Percentiles rank a stretch among this genome's conserved stretches.
phyloP scores from a whole-genome alignment of 2,329 filamentous ascomycete genomes.

The Plenodomus lindquistii region DNA sequence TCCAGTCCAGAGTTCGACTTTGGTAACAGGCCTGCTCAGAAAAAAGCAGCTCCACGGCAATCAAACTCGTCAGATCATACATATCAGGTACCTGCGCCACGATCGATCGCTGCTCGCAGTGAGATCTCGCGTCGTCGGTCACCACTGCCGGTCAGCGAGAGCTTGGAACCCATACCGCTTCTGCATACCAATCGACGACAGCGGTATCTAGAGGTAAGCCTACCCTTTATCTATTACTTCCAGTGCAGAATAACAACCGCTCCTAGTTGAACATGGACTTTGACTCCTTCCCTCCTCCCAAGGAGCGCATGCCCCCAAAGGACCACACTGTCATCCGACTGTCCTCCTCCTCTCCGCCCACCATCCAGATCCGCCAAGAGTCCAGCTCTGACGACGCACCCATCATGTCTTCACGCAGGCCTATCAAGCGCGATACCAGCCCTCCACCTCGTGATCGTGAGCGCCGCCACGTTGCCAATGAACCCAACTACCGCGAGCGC shows the following conservation, averaged over 20 bases:
- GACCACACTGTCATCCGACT: neutral
- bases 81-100: neutral
- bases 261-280: neutral
- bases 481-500: neutral
- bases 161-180: neutral
- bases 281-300: neutral
- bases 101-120: neutral
- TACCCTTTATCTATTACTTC: neutral
- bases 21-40: neutral
- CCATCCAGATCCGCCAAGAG: neutral
- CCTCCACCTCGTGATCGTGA: neutral
- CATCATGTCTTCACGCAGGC: neutral
- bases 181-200: neutral
- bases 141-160: neutral
- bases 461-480: neutral
- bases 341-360: neutral
- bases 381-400: slow-evolving; percentile 1
- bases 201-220: neutral
- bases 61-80: neutral
- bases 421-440: neutral
- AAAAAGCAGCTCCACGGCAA: neutral
- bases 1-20: neutral
- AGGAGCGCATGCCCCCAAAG: neutral
- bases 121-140: neutral
- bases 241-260: neutral